phyloP scores from a whole-genome alignment of 1,284 basidiomycete genomes.

The Nidula niveotomentosa region DNA sequence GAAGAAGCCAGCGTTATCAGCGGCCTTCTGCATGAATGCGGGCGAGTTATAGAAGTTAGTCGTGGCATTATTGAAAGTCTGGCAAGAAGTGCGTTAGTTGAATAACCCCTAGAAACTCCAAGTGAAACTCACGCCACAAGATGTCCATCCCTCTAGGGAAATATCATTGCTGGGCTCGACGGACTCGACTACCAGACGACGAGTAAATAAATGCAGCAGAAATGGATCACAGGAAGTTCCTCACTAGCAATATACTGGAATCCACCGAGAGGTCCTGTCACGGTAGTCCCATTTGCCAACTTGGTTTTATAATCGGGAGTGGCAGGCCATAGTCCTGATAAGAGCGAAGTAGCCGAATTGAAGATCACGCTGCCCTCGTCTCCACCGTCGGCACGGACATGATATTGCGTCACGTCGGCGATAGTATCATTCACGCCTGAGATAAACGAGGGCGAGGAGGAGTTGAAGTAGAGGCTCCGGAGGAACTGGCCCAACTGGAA shows the following conservation, averaged over 20 bases:
- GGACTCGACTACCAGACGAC: constrained; percentile 50
- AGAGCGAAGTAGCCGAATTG: constrained; percentile 59
- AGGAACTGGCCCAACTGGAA: constrained; percentile 67
- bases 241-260: constrained; percentile 73
- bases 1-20: constrained; percentile 56
- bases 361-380: constrained; percentile 77
- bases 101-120: neutral
- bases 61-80: constrained; percentile 56
- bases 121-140: constrained; percentile 24
- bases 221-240: constrained; percentile 25
- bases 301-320: constrained; percentile 50
- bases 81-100: neutral
- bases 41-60: constrained; percentile 49
- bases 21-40: constrained; percentile 51
- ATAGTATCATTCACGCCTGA: constrained; percentile 53
- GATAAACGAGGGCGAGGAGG: constrained; percentile 57
- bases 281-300: constrained; percentile 72
- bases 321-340: constrained; percentile 74
- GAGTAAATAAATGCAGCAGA: neutral
- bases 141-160: constrained; percentile 39
- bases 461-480: constrained; percentile 61
- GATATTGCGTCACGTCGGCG: constrained; percentile 49
- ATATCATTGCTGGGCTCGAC: constrained; percentile 38
- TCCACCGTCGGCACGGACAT: constrained; percentile 71
- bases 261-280: constrained; percentile 68